Evolutionary conservation across 805 yeast genomes (phyloP).

Genomic region (Cyberlindnera japonica): DNA sequence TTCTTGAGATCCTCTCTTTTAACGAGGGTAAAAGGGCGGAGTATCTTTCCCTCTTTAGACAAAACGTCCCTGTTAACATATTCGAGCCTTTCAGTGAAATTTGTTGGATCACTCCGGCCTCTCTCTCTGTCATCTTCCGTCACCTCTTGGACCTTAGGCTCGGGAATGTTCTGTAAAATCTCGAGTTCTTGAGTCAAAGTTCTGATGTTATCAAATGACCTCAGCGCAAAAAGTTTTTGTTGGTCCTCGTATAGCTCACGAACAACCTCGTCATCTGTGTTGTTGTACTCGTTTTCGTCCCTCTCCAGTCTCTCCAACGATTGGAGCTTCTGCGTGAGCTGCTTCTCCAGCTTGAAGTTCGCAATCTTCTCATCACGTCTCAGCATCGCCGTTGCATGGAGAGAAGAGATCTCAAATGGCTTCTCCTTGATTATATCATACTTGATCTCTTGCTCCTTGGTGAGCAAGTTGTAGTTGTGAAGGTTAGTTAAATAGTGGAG

Average conservation of each 20-base stretch:
- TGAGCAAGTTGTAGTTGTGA: slow-evolving; percentile 43
- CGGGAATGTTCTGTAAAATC: slow-evolving; percentile 49
- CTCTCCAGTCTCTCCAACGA: slow-evolving; percentile 35
- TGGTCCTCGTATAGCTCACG: slow-evolving; percentile 56
- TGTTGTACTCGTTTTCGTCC: slow-evolving; percentile 30
- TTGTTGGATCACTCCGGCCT: slow-evolving; percentile 33
- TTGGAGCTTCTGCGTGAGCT: slow-evolving; percentile 42
- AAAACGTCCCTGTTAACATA: slow-evolving; percentile 47
- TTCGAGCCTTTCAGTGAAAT: slow-evolving; percentile 66
- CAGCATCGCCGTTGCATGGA: slow-evolving; percentile 36
- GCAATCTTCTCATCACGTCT: slow-evolving; percentile 72
- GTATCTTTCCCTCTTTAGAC: slow-evolving; percentile 70
- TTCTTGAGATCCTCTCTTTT: slow-evolving; percentile 53
- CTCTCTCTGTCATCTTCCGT: slow-evolving; percentile 19
- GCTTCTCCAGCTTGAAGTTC: slow-evolving; percentile 57
- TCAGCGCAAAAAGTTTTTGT: slow-evolving; percentile 47
- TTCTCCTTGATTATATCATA: slow-evolving; percentile 31
- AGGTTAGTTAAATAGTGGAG: slow-evolving; percentile 44
- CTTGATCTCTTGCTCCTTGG: slow-evolving; percentile 34
- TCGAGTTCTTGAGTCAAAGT: slow-evolving; percentile 61
- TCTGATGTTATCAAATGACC: slow-evolving; percentile 55
- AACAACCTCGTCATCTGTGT: slow-evolving; percentile 61
- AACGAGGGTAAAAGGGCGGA: slow-evolving; percentile 79
- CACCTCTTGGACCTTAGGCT: slow-evolving; percentile 24
- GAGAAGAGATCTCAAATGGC: slow-evolving; percentile 33